A percentile compares a stretch with the other conserved stretches of the same genome.
These are phyloP conservation scores for Petrea volubilis DNA, from an alignment of 257 asterid genomes.

Conservation along the genomic window DNA sequence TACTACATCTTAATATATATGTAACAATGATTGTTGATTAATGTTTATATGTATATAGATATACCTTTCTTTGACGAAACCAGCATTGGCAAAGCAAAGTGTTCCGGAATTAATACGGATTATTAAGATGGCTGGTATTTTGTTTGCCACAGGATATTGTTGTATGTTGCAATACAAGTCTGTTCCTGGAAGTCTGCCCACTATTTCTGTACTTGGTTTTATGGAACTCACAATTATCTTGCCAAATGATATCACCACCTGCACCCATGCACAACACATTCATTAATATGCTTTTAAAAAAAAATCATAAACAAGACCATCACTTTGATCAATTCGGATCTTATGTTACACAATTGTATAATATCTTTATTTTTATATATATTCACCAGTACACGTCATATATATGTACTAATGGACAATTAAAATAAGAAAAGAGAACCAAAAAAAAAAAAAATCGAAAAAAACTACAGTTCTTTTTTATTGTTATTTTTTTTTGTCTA, in stretches of 20 bases:
- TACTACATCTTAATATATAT: not conserved
- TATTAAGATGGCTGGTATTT: constrained; percentile 54
- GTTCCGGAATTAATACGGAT: constrained; percentile 62
- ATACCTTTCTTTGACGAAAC: constrained; percentile 70
- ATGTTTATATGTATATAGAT: no score
- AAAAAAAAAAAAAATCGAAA: no score
- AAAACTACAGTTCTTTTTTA: no score
- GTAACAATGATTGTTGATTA: not conserved
- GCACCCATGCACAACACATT: constrained; percentile 14
- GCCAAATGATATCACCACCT: constrained; percentile 76
- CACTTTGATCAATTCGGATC: no score
- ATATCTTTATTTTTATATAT: no score
- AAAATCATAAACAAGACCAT: no score
- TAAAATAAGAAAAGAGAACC: no score
- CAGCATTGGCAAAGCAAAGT: constrained; percentile 81
- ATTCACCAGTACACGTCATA: no score
- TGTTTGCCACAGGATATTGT: constrained; percentile 62
- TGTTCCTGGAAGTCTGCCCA: constrained; percentile 76
- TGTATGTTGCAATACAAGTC: constrained; percentile 49
- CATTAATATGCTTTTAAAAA: no score
- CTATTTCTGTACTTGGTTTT: constrained; percentile 65
- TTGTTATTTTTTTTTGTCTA: no score
- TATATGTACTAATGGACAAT: no score
- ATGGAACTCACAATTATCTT: constrained; percentile 54
- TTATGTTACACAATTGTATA: no score